phyloP scores from a whole-genome alignment of 2,329 filamentous ascomycete genomes.

The Alternaria triticimaculans region DNA sequence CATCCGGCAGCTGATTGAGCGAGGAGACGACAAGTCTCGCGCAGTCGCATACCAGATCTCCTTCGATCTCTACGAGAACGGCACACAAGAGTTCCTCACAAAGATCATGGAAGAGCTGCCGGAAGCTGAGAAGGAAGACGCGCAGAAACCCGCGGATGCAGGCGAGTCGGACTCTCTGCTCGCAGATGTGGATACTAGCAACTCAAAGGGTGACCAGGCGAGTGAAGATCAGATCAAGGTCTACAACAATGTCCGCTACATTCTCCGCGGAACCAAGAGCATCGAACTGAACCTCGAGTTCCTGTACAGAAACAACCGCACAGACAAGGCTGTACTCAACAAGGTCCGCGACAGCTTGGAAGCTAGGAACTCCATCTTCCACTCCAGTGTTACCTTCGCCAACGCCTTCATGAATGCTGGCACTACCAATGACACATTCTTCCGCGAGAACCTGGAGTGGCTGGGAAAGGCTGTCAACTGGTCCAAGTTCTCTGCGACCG shows the following conservation, averaged over 20 bases:
- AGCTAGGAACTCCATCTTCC: constrained; percentile 96
- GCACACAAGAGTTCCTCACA: constrained; percentile 92
- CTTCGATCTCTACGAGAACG: constrained; percentile 98
- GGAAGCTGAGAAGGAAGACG: constrained; percentile 54
- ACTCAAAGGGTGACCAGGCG: constrained; percentile 54
- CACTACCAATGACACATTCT: constrained; percentile 97
- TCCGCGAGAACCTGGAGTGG: constrained; percentile 98
- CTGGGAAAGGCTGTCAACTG: constrained; percentile 98
- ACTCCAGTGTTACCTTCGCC: constrained; percentile 94
- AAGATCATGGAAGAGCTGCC: constrained; percentile 87
- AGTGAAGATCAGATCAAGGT: constrained; percentile 61
- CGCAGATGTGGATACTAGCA: constrained; percentile 60
- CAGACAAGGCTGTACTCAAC: constrained; percentile 90
- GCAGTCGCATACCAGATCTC: constrained; percentile 96
- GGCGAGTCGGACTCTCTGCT: constrained; percentile 66
- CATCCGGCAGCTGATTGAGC: constrained; percentile 79
- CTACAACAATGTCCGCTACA: constrained; percentile 64
- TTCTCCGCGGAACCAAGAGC: constrained; percentile 87
- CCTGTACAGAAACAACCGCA: constrained; percentile 92
- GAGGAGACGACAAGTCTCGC: constrained; percentile 77
- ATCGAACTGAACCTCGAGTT: constrained; percentile 97
- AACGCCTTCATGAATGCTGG: constrained; percentile 99
- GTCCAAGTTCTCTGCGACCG: constrained; percentile 98
- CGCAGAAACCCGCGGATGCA: constrained; percentile 54
- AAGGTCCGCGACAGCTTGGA: constrained; percentile 96